Base-by-base conservation (phyloP, 2,329 filamentous ascomycete genomes). In the Scolecobasidium constrictum region DNA sequence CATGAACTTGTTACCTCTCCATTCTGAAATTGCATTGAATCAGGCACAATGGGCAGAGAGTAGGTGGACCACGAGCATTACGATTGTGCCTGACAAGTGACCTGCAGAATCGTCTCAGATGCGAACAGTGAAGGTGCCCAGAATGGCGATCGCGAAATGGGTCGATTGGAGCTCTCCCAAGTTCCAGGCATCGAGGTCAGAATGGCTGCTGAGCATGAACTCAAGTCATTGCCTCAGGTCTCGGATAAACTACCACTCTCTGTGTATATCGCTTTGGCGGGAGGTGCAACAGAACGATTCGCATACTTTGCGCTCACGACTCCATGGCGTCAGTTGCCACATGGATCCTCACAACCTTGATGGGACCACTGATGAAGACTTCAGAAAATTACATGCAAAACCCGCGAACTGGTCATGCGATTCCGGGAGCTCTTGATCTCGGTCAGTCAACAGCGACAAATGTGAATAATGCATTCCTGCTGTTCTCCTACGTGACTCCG, bases 401-500 rank as follows among this genome's bases (percentile, higher is more conserved):
- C 44, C 49, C 53, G 5, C 46, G 50, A n/a, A 49, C 53, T 41
- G 46, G 53, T 6, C 49, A 49, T 7, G 47, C 60, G 4, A 64
- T 64, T 0, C 57, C 56, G 3, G 57, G 58, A 20, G 57, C 54
- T 4, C 52, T 61, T 3, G 51, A 50, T 6, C 50, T 61, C 1
- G 58, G 58, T 4, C 57, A 61, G 42, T 47, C 50, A 4, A 55
- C 47, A 17, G 73, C 73, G 4, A 74, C 73, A 3, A 69, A 65
- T 18, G 62, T 78, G 7, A 70, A 69, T 46, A 65, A 72, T 36
- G 73, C 71, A 47, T 77, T 78, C 52, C 70, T 71, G 50, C 71
- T 73, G 52, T 70, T 69, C 49, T 60, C 60, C 13, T 72, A 67
- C 46, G 47, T 62, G 2, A 53, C 55, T 3, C 60, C 64, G 0